Evolutionary conservation across 257 asterid genomes (phyloP).

Genomic region (Rauvolfia tetraphylla): DNA sequence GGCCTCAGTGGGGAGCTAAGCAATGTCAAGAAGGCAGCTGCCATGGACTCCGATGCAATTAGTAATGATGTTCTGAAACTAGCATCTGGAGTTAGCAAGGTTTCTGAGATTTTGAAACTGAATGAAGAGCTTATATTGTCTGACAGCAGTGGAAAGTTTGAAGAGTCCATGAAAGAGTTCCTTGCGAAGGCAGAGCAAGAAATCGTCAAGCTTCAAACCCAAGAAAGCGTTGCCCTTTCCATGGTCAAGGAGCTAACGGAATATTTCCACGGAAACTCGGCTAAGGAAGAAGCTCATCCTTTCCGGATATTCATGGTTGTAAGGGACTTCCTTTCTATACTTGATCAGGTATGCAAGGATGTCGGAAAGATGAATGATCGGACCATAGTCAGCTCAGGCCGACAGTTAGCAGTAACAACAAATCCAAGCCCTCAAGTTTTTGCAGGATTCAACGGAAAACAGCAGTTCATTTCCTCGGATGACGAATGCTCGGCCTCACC

Average conservation of each 20-base stretch:
- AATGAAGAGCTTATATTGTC: constrained; percentile 31
- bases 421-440: constrained; percentile 39
- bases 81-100: constrained; percentile 45
- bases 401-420: constrained; percentile 28
- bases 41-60: constrained; percentile 59
- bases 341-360: constrained; percentile 76
- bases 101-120: constrained; percentile 42
- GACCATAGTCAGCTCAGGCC: constrained; percentile 47
- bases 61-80: constrained; percentile 47
- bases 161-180: constrained; percentile 45
- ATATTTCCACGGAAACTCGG: constrained; percentile 71
- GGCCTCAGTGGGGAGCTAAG: constrained; percentile 65
- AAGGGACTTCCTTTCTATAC: constrained; percentile 57
- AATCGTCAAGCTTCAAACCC: constrained; percentile 46
- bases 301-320: constrained; percentile 62
- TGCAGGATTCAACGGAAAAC: constrained; percentile 38
- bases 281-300: constrained; percentile 70
- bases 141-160: constrained; percentile 33
- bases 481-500: constrained; percentile 50
- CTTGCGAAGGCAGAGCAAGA: constrained; percentile 51
- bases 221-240: constrained; percentile 61
- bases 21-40: constrained; percentile 77
- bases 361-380: constrained; percentile 59
- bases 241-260: constrained; percentile 71
- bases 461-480: constrained; percentile 38